Conservation (phyloP, 2,329 filamentous ascomycete genomes). For the Cladosporium halotolerans region DNA sequence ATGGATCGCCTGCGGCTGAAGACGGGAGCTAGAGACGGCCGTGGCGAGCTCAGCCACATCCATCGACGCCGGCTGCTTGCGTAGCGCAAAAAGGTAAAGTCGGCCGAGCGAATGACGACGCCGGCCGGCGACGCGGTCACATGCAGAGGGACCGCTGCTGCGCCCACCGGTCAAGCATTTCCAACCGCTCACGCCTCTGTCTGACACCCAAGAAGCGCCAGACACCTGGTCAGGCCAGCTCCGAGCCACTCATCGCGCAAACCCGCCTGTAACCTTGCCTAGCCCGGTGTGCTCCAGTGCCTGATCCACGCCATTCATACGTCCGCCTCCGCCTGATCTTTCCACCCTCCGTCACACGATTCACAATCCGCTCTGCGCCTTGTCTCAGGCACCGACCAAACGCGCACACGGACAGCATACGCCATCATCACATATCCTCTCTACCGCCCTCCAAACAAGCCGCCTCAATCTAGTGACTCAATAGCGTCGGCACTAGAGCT, state of each 20-base stretch:
- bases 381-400: conserved; percentile 9
- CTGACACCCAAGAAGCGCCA: neutral
- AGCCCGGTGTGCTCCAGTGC: neutral
- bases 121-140: neutral
- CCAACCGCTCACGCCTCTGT: neutral
- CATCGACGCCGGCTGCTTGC: neutral
- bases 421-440: conserved; percentile 10
- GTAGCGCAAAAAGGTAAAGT: neutral
- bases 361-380: neutral
- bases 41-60: neutral
- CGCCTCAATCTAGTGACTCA: conserved; percentile 9
- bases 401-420: neutral
- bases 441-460: neutral
- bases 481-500: conserved; percentile 7
- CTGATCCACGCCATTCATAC: neutral
- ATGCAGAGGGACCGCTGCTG: neutral
- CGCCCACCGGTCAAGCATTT: neutral
- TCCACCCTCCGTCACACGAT: conserved; percentile 1
- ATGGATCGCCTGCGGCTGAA: neutral
- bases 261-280: neutral
- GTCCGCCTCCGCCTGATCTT: conserved; percentile 5
- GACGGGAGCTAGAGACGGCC: neutral
- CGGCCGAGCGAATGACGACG: conserved; percentile 1
- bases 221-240: conserved; percentile 4
- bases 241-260: neutral